Conservation (phyloP, 192 early-diverging fungal species). For the Coemansia sp. region DNA sequence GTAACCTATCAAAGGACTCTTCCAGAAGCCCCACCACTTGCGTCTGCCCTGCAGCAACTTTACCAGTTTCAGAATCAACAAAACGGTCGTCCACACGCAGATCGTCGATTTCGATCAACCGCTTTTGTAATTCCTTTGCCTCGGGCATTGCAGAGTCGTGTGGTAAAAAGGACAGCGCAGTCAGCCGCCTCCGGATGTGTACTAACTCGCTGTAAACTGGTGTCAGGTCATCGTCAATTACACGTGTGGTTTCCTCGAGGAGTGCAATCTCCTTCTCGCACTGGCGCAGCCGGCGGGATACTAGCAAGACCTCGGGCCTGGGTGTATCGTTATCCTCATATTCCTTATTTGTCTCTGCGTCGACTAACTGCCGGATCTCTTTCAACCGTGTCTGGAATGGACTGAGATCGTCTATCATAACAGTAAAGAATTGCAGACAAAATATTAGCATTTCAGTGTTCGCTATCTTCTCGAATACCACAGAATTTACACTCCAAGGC, state of each 20-base stretch:
- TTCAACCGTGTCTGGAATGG: constrained; percentile 60
- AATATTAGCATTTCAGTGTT: not conserved
- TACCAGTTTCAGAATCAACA: constrained; percentile 61
- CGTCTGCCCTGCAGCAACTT: constrained; percentile 77
- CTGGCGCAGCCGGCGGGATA: constrained; percentile 49
- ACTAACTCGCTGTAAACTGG: constrained; percentile 75
- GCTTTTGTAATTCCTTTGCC: constrained; percentile 62
- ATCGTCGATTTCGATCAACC: constrained; percentile 79
- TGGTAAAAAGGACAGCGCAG: constrained; percentile 37
- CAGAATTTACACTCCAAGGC: not conserved
- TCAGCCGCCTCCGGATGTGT: constrained; percentile 63
- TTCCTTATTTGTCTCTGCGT: constrained; percentile 36
- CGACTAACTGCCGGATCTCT: constrained; percentile 62
- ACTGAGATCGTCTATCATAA: constrained; percentile 56
- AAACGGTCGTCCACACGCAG: constrained; percentile 79
- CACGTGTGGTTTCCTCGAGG: constrained; percentile 58
- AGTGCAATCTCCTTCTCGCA: constrained; percentile 45
- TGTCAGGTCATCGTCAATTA: constrained; percentile 68
- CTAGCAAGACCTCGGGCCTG: constrained; percentile 39
- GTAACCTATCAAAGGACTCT: constrained; percentile 75
- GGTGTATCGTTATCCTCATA: constrained; percentile 12
- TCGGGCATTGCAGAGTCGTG: constrained; percentile 26
- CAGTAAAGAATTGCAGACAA: not conserved
- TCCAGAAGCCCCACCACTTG: constrained; percentile 79
- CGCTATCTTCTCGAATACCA: constrained; percentile 1